A percentile compares a stretch with the other conserved stretches of the same genome.
These are phyloP conservation scores for Phytophthora colocasiae DNA, from an alignment of 352 stramenopile genomes.

Conservation along the genomic window DNA sequence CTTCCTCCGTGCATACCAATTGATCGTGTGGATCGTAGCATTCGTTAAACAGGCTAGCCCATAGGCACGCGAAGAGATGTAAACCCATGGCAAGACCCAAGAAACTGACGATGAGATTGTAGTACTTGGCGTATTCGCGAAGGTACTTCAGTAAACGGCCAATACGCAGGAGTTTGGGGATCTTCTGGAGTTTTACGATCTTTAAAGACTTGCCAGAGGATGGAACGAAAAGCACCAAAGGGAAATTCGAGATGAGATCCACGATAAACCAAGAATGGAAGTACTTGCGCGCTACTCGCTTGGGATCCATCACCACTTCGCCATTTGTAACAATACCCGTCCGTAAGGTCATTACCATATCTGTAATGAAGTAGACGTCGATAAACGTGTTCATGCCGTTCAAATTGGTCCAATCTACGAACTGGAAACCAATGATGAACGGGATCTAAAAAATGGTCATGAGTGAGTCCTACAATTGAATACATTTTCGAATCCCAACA, in stretches of 20 bases:
- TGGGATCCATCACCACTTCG: slow-evolving; percentile 83
- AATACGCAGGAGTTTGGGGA: slow-evolving; percentile 84
- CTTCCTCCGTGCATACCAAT: slow-evolving; percentile 39
- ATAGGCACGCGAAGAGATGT: slow-evolving; percentile 78
- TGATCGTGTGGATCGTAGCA: slow-evolving; percentile 46
- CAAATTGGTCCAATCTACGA: slow-evolving; percentile 65
- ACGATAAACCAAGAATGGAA: slow-evolving; percentile 84
- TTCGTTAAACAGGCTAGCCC: slow-evolving; percentile 75
- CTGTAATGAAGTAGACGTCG: slow-evolving; percentile 83
- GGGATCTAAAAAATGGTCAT: slow-evolving; percentile 33
- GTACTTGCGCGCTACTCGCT: slow-evolving; percentile 69
- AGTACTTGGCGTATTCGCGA: slow-evolving; percentile 87
- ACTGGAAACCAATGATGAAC: slow-evolving; percentile 73
- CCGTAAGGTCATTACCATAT: slow-evolving; percentile 84
- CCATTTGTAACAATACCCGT: slow-evolving; percentile 80
- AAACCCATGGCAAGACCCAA: slow-evolving; percentile 69
- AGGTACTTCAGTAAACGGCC: slow-evolving; percentile 79
- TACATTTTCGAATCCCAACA: too few species aligned
- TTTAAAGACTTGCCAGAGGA: slow-evolving; percentile 78
- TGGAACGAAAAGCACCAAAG: slow-evolving; percentile 70
- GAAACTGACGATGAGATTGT: slow-evolving; percentile 80
- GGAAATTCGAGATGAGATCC: slow-evolving; percentile 86
- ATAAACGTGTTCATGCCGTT: slow-evolving; percentile 71
- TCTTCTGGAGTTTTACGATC: slow-evolving; percentile 87
- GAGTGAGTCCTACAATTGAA: not conserved